These are phyloP conservation scores for Scortechinia acanthostroma DNA, from an alignment of 2,329 filamentous ascomycete genomes.

Conservation along the genomic window DNA sequence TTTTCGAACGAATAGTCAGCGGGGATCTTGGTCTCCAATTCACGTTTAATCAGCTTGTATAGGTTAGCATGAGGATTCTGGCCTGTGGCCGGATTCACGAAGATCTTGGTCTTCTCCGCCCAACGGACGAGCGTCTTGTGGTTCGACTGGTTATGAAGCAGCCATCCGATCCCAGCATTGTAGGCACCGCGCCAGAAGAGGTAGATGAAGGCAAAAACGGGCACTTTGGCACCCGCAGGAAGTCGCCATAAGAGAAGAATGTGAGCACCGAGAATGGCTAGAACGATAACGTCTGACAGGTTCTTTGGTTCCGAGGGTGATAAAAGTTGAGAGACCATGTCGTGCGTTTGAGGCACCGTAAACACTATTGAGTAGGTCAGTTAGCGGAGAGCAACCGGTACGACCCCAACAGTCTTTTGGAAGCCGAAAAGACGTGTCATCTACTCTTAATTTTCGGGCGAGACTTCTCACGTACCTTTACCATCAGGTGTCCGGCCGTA, in stretches of 20 bases:
- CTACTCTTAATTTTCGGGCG: no score
- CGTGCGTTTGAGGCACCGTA: conserved; percentile 88
- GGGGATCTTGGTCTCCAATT: conserved; percentile 90
- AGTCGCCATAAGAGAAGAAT: conserved; percentile 69
- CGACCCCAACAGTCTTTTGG: no score
- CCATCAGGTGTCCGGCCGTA: neutral
- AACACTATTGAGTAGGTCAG: conserved; percentile 61
- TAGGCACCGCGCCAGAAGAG: conserved; percentile 88
- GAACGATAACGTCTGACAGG: conserved; percentile 73
- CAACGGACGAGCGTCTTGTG: conserved; percentile 79
- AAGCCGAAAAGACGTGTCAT: no score
- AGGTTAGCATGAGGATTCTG: conserved; percentile 76
- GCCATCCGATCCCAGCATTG: conserved; percentile 86
- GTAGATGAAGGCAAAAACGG: conserved; percentile 76
- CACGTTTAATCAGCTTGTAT: conserved; percentile 76
- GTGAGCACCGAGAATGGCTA: conserved; percentile 70
- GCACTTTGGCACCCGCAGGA: conserved; percentile 62
- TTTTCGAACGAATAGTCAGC: conserved; percentile 85
- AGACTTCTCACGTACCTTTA: neutral
- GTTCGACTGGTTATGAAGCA: conserved; percentile 84
- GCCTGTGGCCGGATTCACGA: conserved; percentile 75
- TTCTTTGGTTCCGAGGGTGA: conserved; percentile 95
- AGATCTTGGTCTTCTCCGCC: conserved; percentile 79
- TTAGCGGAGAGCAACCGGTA: neutral
- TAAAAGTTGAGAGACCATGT: conserved; percentile 96